These are phyloP conservation scores for Colletotrichum lindemuthianum DNA, from an alignment of 2,329 filamentous ascomycete genomes.

Conservation along the genomic window DNA sequence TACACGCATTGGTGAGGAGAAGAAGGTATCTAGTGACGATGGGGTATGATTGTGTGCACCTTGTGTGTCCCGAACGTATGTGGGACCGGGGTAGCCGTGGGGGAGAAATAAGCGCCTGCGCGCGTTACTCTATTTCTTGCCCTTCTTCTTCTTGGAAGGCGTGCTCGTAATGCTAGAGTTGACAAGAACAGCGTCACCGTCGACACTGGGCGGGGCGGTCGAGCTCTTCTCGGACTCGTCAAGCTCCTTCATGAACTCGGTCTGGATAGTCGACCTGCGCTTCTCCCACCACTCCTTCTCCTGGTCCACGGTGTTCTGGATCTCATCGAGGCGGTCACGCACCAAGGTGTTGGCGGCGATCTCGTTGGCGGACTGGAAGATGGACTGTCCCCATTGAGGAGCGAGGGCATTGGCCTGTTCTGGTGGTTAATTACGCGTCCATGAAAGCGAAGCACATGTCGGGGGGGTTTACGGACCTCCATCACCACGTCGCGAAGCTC, in stretches of 20 bases:
- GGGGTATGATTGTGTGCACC: constrained; percentile 1
- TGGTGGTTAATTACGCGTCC: constrained; percentile 14
- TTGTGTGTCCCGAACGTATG: neutral
- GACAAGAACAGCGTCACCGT: constrained; percentile 83
- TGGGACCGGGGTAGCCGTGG: neutral
- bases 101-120: neutral
- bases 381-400: constrained; percentile 89
- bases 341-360: constrained; percentile 87
- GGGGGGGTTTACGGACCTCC: constrained; percentile 69
- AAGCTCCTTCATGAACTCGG: constrained; percentile 86
- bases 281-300: constrained; percentile 96
- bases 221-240: constrained; percentile 68
- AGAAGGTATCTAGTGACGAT: constrained; percentile 32
- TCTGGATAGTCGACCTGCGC: constrained; percentile 76
- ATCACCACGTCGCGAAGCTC: constrained; percentile 93
- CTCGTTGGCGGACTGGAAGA: constrained; percentile 98
- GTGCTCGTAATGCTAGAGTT: constrained; percentile 61
- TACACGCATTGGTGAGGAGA: constrained; percentile 2
- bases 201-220: constrained; percentile 64
- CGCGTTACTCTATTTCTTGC: constrained; percentile 63
- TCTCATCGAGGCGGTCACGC: constrained; percentile 78
- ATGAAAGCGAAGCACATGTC: too few species aligned
- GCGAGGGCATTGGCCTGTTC: constrained; percentile 87
- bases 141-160: constrained; percentile 71
- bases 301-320: constrained; percentile 74